Evolutionary conservation across 345 rosid genomes (phyloP), one percentile per base, ranked within the genome.

Genomic region (Raphanus sativus): DNA sequence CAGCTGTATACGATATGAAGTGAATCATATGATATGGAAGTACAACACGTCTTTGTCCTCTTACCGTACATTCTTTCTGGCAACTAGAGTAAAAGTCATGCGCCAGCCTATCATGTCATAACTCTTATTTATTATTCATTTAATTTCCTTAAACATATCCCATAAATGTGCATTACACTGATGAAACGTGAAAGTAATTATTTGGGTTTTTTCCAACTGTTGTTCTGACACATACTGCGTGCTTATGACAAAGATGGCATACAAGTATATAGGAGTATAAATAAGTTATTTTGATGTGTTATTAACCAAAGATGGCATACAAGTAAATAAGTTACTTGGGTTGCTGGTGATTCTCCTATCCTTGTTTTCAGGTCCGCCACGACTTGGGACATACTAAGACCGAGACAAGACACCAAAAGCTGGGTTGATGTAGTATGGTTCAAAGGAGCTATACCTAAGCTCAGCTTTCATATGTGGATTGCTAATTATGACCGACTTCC

Each of bases 21-120:
- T 60, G 59, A 61, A 72, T 25, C 59, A 62, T 78, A 78, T 73
- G 48, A 34, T 67, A 36, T 61, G 70, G 55, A 78, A 73, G 81
- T 73, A 78, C 81, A 61, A 78, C 81, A 78, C 70, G 81, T 78
- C 77, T 78, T 52, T 67, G 81, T 78, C 81, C 81, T 78, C 77
- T 61, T 34, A 67, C 77, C 81, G 81, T 78, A 73, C 81, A 61
- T 67, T 73, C 74, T 34, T 36, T 61, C 81, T 78, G 81, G 65
- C 77, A 67, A 48, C 64, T 61, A 2, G 55, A 71, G 59, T 78
- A 0, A 36, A 52, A 78, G 74, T 78, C 81, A 67, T 52, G 58
- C 40, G 74, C 81, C 81, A 78, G 55, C 55, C 55, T 48, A 48
- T 48, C 55, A n/a, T n/a, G 17, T 48, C 55, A 48, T 48, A 45